Base-by-base conservation (phyloP, 2,329 filamentous ascomycete species). In the Dactylellina parvicollis region DNA sequence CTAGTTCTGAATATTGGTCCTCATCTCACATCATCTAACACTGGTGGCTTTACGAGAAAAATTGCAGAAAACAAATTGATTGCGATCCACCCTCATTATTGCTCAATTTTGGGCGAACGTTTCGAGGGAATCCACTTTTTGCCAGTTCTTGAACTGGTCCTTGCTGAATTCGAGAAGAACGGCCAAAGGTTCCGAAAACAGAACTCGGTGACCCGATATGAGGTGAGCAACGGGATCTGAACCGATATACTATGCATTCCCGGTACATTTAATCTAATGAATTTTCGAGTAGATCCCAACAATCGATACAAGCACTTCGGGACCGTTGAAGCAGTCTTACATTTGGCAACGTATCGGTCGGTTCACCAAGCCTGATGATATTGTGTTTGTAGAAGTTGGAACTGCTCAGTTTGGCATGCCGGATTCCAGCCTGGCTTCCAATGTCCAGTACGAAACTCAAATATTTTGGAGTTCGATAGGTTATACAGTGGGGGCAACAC, bases 401-500 rank as follows among this genome's bases (percentile, higher is more conserved):
- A 89, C 86, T 2, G 81, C 86, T 0, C 82, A 83, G 10, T 85
- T 85, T 70, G 87, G 87, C 3, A 82, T 83, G 28, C 83, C 84
- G 16, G 81, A 83, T 9, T 82, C 86, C 26, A 79, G 81, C 1
- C 82, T 88, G 1, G 86, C 86, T 0, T 78, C 80, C 0, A 80
- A 85, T 34, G 80, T 82, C 1, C 80, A 80, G 2, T 80, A 84
- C 22, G 83, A 88, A 74, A 82, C 82, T 4, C 83, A 83, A 5
- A 83, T 84, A 0, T 87, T 85, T 28, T 88, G 85, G 85, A 81
- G 86, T 1, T 87, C 85, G 0, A 87, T 88, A 62, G 86, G 86
- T 0, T 87, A 87, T 79, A 88, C 86, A 80, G 82, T 89, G 0
- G 84, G 85, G 0, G 86, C 85, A 0, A 83, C 84, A 2, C 82